Percentiles rank a stretch among this genome's conserved stretches.
These are phyloP conservation scores for Exobasidium rhododendri DNA, from an alignment of 1,284 basidiomycete species.

Conservation along the genomic window DNA sequence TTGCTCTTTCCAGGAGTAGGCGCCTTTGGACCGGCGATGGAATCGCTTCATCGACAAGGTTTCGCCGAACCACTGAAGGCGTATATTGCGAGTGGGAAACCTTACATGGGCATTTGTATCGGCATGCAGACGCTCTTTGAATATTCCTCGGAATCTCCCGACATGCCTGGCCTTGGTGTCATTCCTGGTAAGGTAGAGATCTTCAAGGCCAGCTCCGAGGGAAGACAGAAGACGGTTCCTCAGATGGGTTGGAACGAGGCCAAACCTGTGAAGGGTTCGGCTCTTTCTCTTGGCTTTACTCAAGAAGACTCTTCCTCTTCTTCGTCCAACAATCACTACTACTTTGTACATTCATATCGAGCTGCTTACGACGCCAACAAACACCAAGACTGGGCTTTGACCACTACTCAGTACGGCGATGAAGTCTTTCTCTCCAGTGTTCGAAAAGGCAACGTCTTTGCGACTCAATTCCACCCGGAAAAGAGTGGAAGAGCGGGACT, in stretches of 20 bases:
- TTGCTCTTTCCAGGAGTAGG: slow-evolving; percentile 99
- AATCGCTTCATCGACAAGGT: slow-evolving; percentile 70
- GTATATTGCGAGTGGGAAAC: slow-evolving; percentile 84
- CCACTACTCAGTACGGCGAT: slow-evolving; percentile 85
- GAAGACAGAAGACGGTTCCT: slow-evolving; percentile 74
- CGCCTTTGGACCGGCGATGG: slow-evolving; percentile 82
- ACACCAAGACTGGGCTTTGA: slow-evolving; percentile 69
- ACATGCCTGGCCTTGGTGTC: slow-evolving; percentile 43
- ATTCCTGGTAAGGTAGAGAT: slow-evolving; percentile 40
- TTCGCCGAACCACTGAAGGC: slow-evolving; percentile 74
- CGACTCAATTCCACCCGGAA: slow-evolving; percentile 96
- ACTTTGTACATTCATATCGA: slow-evolving; percentile 96
- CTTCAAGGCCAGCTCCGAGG: slow-evolving; percentile 45
- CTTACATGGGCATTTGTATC: slow-evolving; percentile 88
- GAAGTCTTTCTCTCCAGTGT: slow-evolving; percentile 89
- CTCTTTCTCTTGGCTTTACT: slow-evolving; percentile 34
- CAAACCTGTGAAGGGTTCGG: slow-evolving; percentile 25
- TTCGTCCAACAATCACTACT: slow-evolving; percentile 59
- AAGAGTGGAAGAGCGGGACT: slow-evolving; percentile 93
- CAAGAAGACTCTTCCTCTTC: slow-evolving; percentile 11
- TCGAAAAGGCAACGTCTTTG: slow-evolving; percentile 82
- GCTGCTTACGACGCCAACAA: slow-evolving; percentile 61
- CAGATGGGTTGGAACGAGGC: slow-evolving; percentile 87
- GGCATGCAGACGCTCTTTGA: slow-evolving; percentile 69
- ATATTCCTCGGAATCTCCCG: slow-evolving; percentile 63